Conservation (phyloP, 148 eudicot genomes). For the Spergularia marina region DNA sequence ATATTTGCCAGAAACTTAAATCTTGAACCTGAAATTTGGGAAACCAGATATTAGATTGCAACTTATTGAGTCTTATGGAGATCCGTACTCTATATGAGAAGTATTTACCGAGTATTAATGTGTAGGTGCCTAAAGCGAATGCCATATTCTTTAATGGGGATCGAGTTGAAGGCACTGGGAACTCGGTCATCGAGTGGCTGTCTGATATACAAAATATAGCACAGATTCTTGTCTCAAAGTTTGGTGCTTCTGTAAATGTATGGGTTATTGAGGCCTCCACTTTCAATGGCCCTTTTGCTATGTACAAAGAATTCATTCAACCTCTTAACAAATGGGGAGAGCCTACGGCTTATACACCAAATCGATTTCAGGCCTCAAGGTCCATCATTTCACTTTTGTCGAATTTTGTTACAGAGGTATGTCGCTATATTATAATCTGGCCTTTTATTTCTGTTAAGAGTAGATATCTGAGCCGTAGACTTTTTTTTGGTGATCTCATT, state of each 20-base stretch:
- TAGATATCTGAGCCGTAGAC: background rate
- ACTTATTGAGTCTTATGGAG: background rate
- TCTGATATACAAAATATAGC: slow-evolving; percentile 63
- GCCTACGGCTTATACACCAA: slow-evolving; percentile 59
- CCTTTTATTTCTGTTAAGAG: background rate
- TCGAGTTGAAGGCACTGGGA: slow-evolving; percentile 71
- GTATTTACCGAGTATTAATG: background rate
- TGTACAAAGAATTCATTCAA: slow-evolving; percentile 63
- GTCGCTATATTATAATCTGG: background rate
- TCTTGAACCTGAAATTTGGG: no score
- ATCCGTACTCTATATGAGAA: background rate
- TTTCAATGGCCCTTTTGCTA: slow-evolving; percentile 85
- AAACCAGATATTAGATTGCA: background rate
- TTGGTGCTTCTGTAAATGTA: slow-evolving; percentile 59
- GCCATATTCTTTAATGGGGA: slow-evolving; percentile 85
- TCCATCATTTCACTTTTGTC: slow-evolving; percentile 56
- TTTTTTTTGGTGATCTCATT: no score
- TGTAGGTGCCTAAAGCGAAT: slow-evolving; percentile 76
- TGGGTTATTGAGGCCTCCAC: slow-evolving; percentile 85
- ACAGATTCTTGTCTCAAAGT: slow-evolving; percentile 63
- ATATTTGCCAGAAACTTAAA: no score
- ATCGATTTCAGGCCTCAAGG: slow-evolving; percentile 70
- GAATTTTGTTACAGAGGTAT: slow-evolving; percentile 61
- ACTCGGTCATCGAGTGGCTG: slow-evolving; percentile 73
- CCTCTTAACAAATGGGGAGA: slow-evolving; percentile 63